Conservation (phyloP, 148 eudicot genomes). For the Cornus florida region DNA sequence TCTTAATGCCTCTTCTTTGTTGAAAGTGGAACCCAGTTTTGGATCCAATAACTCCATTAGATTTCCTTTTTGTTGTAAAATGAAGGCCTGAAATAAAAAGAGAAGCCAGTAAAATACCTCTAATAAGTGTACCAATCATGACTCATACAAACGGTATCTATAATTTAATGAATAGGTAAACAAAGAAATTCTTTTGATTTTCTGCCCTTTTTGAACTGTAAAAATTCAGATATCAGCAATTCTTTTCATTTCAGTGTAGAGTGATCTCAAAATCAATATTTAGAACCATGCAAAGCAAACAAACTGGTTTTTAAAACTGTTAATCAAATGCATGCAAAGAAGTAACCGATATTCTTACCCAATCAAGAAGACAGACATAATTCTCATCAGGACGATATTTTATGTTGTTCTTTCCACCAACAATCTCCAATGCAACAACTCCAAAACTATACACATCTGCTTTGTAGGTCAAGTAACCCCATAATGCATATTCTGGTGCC, state of each 20-base stretch:
- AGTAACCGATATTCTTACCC: constrained; percentile 39
- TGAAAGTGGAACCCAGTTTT: constrained; percentile 19
- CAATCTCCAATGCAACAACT: constrained; percentile 62
- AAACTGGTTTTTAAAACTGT: background rate
- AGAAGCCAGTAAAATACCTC: too few relatives aligned
- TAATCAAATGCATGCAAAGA: background rate
- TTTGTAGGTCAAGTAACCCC: constrained; percentile 72
- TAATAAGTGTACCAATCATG: too few relatives aligned
- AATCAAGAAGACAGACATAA: constrained; percentile 64
- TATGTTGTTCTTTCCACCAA: too few relatives aligned
- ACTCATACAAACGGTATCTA: too few relatives aligned
- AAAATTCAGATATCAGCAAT: too few relatives aligned
- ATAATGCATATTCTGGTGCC: constrained; percentile 79
- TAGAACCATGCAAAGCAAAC: background rate
- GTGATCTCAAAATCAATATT: too few relatives aligned
- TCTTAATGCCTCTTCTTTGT: constrained; percentile 30
- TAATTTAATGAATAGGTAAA: too few relatives aligned
- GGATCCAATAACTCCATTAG: constrained; percentile 39
- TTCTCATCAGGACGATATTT: constrained; percentile 45
- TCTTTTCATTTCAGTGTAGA: too few relatives aligned
- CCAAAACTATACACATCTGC: constrained; percentile 86
- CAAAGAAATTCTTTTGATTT: background rate
- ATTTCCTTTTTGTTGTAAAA: constrained; percentile 18
- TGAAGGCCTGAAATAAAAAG: constrained; percentile 16
- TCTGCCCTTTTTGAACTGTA: background rate